phyloP scores from a whole-genome alignment of 2,329 filamentous ascomycete species.

The Colletotrichum sojae region DNA sequence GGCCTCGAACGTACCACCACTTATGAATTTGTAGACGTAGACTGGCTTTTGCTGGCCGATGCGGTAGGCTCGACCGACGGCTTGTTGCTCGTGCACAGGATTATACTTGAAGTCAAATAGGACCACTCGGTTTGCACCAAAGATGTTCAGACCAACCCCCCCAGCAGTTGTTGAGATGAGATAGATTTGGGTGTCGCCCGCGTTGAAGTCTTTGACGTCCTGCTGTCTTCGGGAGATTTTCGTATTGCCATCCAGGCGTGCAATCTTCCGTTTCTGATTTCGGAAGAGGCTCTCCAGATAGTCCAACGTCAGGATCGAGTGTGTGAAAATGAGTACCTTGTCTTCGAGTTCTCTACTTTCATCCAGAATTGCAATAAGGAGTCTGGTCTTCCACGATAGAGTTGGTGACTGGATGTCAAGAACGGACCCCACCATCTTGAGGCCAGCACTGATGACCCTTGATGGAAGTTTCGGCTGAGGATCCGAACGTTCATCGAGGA shows the following conservation, averaged over 20 bases:
- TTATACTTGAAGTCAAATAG: conserved; percentile 90
- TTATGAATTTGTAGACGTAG: conserved; percentile 86
- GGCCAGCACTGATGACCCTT: conserved; percentile 43
- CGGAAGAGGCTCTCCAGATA: conserved; percentile 74
- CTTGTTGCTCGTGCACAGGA: conserved; percentile 86
- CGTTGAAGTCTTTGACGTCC: conserved; percentile 79
- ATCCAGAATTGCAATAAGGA: conserved; percentile 79
- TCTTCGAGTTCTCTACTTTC: conserved; percentile 74
- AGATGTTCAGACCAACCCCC: conserved; percentile 86
- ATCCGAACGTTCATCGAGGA: conserved; percentile 43
- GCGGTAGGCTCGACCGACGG: conserved; percentile 87
- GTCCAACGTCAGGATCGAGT: conserved; percentile 77
- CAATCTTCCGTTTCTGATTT: conserved; percentile 61
- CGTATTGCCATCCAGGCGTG: conserved; percentile 79
- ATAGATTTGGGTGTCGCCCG: conserved; percentile 70
- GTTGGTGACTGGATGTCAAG: conserved; percentile 59
- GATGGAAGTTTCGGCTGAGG: conserved; percentile 7
- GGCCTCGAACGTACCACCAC: conserved; percentile 85
- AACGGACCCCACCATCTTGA: conserved; percentile 54
- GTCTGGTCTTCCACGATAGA: conserved; percentile 77
- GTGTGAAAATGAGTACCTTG: conserved; percentile 86
- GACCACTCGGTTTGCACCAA: conserved; percentile 86
- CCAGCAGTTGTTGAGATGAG: conserved; percentile 89
- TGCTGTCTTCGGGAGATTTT: conserved; percentile 70
- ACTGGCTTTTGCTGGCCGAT: conserved; percentile 86